Conservation (phyloP, 1,284 basidiomycete genomes). For the Tetrapyrgos nigripes region DNA sequence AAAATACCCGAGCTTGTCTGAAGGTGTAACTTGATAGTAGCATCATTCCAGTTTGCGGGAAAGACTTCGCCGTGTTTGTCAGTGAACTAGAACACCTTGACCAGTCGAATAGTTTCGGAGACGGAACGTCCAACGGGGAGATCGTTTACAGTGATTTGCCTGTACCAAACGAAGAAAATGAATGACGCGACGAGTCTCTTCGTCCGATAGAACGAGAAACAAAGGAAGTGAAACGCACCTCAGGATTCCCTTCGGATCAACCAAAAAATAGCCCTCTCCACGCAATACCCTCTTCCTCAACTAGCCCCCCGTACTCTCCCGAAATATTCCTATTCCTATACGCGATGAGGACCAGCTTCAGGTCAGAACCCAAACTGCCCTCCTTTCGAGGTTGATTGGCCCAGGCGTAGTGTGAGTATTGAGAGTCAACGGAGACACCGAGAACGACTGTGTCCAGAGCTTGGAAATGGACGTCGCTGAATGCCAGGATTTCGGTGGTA, state of each 20-base stretch:
- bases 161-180: constrained; percentile 26
- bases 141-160: constrained; percentile 89
- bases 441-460: constrained; percentile 79
- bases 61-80: constrained; percentile 91
- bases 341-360: constrained; percentile 80
- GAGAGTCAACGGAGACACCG: constrained; percentile 88
- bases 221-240: too few relatives aligned
- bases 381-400: constrained; percentile 78
- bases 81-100: constrained; percentile 92
- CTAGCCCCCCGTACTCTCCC: constrained; percentile 82
- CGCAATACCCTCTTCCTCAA: constrained; percentile 86
- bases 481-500: constrained; percentile 92
- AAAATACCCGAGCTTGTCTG: constrained; percentile 81
- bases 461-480: constrained; percentile 86
- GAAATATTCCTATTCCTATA: constrained; percentile 75
- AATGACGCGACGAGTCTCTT: constrained; percentile 11
- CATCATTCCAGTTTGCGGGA: constrained; percentile 86
- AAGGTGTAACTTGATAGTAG: constrained; percentile 83
- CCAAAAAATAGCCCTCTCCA: constrained; percentile 89
- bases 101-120: constrained; percentile 86
- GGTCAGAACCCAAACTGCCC: constrained; percentile 87
- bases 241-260: constrained; percentile 86
- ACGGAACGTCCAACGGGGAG: constrained; percentile 91
- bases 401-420: constrained; percentile 91
- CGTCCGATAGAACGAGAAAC: background rate